Evolutionary conservation across 2,329 filamentous ascomycete species (phyloP).

Genomic region (Rhinocladiella mackenziei): DNA sequence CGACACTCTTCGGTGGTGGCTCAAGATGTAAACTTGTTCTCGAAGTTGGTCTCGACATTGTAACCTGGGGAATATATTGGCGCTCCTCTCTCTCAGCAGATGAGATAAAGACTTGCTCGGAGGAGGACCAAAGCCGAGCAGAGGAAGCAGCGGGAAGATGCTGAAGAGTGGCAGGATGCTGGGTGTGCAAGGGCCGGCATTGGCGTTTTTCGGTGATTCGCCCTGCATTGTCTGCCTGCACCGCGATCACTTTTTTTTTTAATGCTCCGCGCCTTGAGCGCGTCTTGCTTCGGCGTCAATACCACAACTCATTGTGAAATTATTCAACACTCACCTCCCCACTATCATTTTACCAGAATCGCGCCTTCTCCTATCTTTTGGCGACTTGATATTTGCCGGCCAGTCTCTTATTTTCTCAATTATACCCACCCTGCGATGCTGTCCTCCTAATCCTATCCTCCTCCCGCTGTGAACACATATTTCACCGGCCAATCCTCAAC

Average conservation of each 20-base stretch:
- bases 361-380: too few relatives aligned
- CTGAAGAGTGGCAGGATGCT: too few relatives aligned
- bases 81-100: not conserved
- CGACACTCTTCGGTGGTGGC: conserved; percentile 53
- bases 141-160: too few relatives aligned
- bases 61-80: conserved; percentile 11
- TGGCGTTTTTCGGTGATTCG: too few relatives aligned
- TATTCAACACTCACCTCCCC: not conserved
- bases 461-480: not conserved
- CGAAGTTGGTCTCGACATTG: conserved; percentile 21
- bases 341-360: too few relatives aligned
- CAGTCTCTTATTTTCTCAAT: not conserved
- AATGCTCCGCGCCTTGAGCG: conserved; percentile 4
- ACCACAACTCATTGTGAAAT: not conserved
- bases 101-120: too few relatives aligned
- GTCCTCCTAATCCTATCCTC: conserved; percentile 6
- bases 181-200: too few relatives aligned
- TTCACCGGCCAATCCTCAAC: conserved; percentile 28
- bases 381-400: not conserved
- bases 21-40: conserved; percentile 43
- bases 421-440: conserved; percentile 18
- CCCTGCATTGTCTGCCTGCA: not conserved
- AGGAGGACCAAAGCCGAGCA: too few relatives aligned
- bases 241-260: conserved; percentile 4
- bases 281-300: not conserved